Evolutionary conservation across 495 filamentous ascomycete species (phyloP).

Genomic region (Lepraria neglecta): DNA sequence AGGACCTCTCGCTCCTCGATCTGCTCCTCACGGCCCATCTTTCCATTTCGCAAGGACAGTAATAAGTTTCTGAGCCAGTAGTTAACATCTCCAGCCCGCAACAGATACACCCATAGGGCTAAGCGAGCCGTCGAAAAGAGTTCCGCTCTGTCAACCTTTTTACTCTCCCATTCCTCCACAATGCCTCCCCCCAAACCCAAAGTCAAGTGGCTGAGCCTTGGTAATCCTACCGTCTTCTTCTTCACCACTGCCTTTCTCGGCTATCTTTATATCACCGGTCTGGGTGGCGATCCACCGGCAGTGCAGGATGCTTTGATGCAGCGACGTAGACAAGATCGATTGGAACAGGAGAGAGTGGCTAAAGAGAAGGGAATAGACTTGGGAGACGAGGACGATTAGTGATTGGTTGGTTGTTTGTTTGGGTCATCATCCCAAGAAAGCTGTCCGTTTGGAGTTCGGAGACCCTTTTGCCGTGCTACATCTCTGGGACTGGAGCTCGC

Average conservation of each 20-base stretch:
- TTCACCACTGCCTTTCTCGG: not conserved
- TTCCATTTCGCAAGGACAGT: slow-evolving; percentile 27
- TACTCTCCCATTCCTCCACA: not conserved
- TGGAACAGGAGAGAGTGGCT: slow-evolving; percentile 3
- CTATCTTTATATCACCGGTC: not conserved
- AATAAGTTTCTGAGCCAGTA: not conserved
- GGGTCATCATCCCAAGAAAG: too few relatives aligned
- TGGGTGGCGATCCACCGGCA: slow-evolving; percentile 11
- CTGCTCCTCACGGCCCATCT: slow-evolving; percentile 92
- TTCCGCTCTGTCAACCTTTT: not conserved
- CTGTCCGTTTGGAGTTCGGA: too few relatives aligned
- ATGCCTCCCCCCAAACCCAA: not conserved
- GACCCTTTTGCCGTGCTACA: too few relatives aligned
- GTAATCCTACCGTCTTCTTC: not conserved
- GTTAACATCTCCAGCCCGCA: not conserved
- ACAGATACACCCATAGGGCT: slow-evolving; percentile 5
- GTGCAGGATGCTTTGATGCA: slow-evolving; percentile 6
- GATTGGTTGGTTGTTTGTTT: too few relatives aligned
- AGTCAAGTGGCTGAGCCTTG: not conserved
- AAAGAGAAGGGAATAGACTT: not conserved
- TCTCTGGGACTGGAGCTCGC: too few relatives aligned
- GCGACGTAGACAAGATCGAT: not conserved
- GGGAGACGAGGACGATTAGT: not conserved
- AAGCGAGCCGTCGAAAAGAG: not conserved
- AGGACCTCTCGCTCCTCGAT: slow-evolving; percentile 94